These are phyloP conservation scores for Primulina huaijiensis DNA, from an alignment of 257 asterid genomes.

Conservation along the genomic window DNA sequence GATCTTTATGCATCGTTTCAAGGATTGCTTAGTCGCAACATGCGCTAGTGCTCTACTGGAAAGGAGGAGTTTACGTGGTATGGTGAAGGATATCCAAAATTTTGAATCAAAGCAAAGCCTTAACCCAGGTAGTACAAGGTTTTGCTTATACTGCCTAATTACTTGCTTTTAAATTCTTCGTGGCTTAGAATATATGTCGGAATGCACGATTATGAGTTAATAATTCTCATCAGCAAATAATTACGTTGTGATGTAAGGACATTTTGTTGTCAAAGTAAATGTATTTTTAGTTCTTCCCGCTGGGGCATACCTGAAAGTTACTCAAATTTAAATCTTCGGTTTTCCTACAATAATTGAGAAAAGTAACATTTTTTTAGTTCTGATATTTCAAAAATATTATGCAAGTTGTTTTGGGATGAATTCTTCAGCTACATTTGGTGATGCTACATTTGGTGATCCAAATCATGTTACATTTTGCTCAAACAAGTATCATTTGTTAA, in stretches of 20 bases:
- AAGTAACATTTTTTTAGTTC: no score
- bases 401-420: no score
- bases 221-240: not conserved
- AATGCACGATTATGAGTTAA: not conserved
- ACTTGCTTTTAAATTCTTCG: not conserved
- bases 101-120: not conserved
- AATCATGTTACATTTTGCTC: no score
- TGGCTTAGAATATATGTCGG: not conserved
- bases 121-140: not conserved
- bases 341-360: no score
- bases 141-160: not conserved
- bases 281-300: no score
- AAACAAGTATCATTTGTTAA: no score
- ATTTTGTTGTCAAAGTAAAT: not conserved
- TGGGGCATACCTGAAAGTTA: no score
- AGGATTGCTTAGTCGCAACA: constrained; percentile 81
- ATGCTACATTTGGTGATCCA: no score
- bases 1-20: constrained; percentile 90
- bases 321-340: no score
- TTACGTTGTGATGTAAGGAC: not conserved
- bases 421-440: no score
- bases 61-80: not conserved
- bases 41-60: constrained; percentile 31
- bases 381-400: no score
- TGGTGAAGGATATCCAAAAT: not conserved